Conservation (phyloP, 1,139 yeast genomes). For the Chernovozyma sophiae-reginae region DNA sequence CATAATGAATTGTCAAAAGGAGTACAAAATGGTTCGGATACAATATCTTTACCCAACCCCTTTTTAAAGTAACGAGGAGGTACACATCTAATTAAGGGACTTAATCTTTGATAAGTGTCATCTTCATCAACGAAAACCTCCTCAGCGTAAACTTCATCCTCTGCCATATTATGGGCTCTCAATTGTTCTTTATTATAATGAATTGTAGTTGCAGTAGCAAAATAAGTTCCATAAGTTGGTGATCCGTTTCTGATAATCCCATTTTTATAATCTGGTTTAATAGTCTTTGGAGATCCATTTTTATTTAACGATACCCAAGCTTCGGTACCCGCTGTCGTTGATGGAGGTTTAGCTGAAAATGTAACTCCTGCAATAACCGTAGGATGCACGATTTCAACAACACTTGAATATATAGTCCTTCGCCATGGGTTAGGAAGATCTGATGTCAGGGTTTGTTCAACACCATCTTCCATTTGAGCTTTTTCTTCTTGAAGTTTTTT, state of each 20-base stretch:
- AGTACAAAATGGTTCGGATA: constrained; percentile 76
- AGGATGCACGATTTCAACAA: constrained; percentile 69
- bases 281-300: constrained; percentile 78
- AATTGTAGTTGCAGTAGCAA: constrained; percentile 64
- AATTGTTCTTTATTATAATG: constrained; percentile 54
- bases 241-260: constrained; percentile 62
- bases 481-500: constrained; percentile 26
- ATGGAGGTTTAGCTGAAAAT: constrained; percentile 68
- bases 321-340: constrained; percentile 60
- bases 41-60: constrained; percentile 53
- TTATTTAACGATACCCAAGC: constrained; percentile 81
- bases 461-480: constrained; percentile 11
- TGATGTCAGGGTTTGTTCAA: constrained; percentile 9
- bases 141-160: constrained; percentile 53
- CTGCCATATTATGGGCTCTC: constrained; percentile 67
- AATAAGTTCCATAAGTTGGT: constrained; percentile 76
- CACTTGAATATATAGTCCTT: constrained; percentile 58
- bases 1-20: constrained; percentile 61
- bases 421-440: constrained; percentile 60
- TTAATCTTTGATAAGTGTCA: constrained; percentile 59
- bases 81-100: constrained; percentile 80
- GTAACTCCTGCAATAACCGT: constrained; percentile 81
- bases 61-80: constrained; percentile 69
- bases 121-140: constrained; percentile 60
- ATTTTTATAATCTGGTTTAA: constrained; percentile 66